These are phyloP conservation scores for Priceomyces castillae DNA, from an alignment of 805 yeast species.

Conservation along the genomic window DNA sequence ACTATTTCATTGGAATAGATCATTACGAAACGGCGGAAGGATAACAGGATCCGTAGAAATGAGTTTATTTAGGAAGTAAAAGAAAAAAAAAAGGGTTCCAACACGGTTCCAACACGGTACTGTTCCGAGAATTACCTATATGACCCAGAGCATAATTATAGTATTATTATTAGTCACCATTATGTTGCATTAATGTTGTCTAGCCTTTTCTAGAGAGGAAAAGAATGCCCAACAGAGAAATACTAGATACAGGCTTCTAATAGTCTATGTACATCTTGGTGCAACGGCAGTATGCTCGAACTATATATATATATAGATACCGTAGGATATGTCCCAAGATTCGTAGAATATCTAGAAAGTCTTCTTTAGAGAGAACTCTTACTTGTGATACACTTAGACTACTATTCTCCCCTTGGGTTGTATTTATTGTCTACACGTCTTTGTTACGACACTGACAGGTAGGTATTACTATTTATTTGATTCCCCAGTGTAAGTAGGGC, in stretches of 20 bases:
- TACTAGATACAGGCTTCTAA: background rate
- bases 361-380: too few relatives aligned
- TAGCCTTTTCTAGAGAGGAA: background rate
- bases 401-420: too few relatives aligned
- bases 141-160: background rate
- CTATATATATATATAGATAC: too few relatives aligned
- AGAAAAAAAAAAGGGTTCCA: slow-evolving; percentile 1
- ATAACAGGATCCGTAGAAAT: background rate
- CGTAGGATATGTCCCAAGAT: too few relatives aligned
- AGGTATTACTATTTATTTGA: too few relatives aligned
- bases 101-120: background rate
- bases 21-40: background rate
- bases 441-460: too few relatives aligned
- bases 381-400: too few relatives aligned
- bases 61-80: background rate
- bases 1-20: background rate
- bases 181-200: background rate
- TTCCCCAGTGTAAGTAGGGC: too few relatives aligned
- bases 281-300: too few relatives aligned
- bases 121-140: background rate
- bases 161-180: background rate
- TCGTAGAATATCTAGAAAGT: too few relatives aligned
- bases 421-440: too few relatives aligned
- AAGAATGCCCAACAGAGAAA: background rate
- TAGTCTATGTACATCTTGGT: too few relatives aligned